Conservation (phyloP, 768 basidiomycete species). For the Lentinula edodes region DNA sequence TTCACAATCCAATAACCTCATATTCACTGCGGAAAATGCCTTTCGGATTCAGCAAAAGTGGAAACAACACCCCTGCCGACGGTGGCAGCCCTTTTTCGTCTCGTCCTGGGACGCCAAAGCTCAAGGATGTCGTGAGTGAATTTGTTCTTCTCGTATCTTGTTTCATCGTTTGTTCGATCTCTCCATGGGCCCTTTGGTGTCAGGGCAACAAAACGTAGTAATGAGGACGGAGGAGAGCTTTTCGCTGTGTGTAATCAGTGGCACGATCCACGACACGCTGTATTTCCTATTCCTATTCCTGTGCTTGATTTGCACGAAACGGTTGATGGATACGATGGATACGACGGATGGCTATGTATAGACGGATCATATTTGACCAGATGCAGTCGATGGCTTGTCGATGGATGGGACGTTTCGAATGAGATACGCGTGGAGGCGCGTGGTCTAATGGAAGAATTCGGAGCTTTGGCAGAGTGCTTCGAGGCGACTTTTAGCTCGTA, state of each 20-base stretch:
- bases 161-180: neutral
- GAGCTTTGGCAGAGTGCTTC: neutral
- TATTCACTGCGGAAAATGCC: neutral
- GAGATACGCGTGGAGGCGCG: neutral
- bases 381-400: too few relatives aligned
- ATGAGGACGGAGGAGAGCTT: too few relatives aligned
- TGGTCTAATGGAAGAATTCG: neutral
- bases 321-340: too few relatives aligned
- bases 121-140: neutral
- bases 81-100: neutral
- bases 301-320: too few relatives aligned
- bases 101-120: conserved; percentile 1
- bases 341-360: too few relatives aligned
- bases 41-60: neutral
- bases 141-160: neutral
- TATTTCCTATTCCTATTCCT: neutral
- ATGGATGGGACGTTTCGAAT: too few relatives aligned
- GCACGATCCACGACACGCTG: too few relatives aligned
- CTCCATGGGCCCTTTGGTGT: too few relatives aligned
- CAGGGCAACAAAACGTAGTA: too few relatives aligned
- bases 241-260: too few relatives aligned
- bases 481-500: neutral
- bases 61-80: neutral
- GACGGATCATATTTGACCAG: too few relatives aligned
- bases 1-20: neutral